Evolutionary conservation across 495 filamentous ascomycete genomes (phyloP).

Genomic region (Aspergillus incahuasiensis): DNA sequence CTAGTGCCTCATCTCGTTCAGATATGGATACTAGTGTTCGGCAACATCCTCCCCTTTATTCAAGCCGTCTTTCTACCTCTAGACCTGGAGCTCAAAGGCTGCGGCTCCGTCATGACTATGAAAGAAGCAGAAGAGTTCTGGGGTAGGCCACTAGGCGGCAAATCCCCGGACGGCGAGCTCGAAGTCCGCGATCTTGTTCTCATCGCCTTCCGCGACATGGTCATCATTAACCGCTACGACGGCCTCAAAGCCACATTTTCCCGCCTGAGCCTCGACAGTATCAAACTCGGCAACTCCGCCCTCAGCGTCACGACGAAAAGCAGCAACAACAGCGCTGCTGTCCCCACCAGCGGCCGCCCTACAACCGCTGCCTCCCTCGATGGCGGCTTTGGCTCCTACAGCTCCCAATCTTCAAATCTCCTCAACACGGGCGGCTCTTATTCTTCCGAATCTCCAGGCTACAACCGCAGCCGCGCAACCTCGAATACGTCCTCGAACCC

Average conservation of each 20-base stretch:
- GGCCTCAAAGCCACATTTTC: constrained; percentile 86
- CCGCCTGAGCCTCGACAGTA: constrained; percentile 75
- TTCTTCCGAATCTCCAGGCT: constrained; percentile 42
- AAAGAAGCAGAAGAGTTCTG: constrained; percentile 86
- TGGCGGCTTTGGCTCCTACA: constrained; percentile 64
- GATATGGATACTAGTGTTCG: constrained; percentile 89
- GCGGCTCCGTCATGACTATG: constrained; percentile 66
- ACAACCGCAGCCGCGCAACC: constrained; percentile 64
- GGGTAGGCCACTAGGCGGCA: constrained; percentile 47
- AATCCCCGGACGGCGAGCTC: constrained; percentile 48
- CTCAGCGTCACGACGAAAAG: constrained; percentile 45
- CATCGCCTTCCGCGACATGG: constrained; percentile 81
- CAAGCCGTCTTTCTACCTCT: constrained; percentile 94
- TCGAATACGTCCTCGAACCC: constrained; percentile 75
- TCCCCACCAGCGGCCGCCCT: constrained; percentile 52
- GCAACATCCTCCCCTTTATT: constrained; percentile 84
- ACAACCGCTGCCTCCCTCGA: constrained; percentile 69
- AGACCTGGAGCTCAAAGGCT: constrained; percentile 88
- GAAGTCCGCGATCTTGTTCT: constrained; percentile 87
- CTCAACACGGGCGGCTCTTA: constrained; percentile 55
- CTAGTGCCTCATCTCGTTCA: constrained; percentile 84
- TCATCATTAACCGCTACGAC: constrained; percentile 82
- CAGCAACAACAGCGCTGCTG: constrained; percentile 40
- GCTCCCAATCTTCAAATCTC: constrained; percentile 67
- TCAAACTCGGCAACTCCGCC: constrained; percentile 56